A percentile compares a stretch with the other conserved stretches of the same genome.
Conservation (phyloP, 257 asterid species). For the Thymus mandschuricus region DNA sequence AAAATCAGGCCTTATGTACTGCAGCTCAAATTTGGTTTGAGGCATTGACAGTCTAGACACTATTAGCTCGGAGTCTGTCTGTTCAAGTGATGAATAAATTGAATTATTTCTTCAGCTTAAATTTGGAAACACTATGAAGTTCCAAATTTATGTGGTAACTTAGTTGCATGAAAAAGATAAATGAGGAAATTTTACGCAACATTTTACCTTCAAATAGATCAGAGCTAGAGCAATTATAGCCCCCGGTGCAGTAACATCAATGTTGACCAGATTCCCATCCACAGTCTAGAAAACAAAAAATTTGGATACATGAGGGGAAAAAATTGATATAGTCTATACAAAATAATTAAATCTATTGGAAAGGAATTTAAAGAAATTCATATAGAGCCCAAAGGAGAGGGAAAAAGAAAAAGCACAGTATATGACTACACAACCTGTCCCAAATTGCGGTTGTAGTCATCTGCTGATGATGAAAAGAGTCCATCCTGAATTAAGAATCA, state of each 20-base stretch:
- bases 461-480: slow-evolving; percentile 49
- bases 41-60: slow-evolving; percentile 85
- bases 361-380: slow-evolving; percentile 1
- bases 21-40: slow-evolving; percentile 85
- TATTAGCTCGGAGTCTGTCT: slow-evolving; percentile 90
- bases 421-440: slow-evolving; percentile 64
- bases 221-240: slow-evolving; percentile 88
- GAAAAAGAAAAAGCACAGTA: background rate
- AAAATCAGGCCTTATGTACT: slow-evolving; percentile 93
- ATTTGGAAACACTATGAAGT: slow-evolving; percentile 21
- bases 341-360: slow-evolving; percentile 16
- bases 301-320: slow-evolving; percentile 32
- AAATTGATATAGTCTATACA: slow-evolving; percentile 13
- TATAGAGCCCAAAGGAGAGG: background rate
- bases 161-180: slow-evolving; percentile 14
- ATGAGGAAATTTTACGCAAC: slow-evolving; percentile 18
- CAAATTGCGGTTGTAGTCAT: slow-evolving; percentile 69
- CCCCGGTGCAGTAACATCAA: slow-evolving; percentile 98
- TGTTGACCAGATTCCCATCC: slow-evolving; percentile 70
- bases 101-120: slow-evolving; percentile 19
- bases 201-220: slow-evolving; percentile 84
- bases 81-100: slow-evolving; percentile 33
- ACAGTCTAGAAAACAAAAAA: slow-evolving; percentile 48
- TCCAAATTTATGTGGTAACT: slow-evolving; percentile 3
- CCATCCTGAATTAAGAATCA: slow-evolving; percentile 60